These are phyloP conservation scores for Salix arbutifolia DNA, from an alignment of 345 rosid species.

Conservation along the genomic window DNA sequence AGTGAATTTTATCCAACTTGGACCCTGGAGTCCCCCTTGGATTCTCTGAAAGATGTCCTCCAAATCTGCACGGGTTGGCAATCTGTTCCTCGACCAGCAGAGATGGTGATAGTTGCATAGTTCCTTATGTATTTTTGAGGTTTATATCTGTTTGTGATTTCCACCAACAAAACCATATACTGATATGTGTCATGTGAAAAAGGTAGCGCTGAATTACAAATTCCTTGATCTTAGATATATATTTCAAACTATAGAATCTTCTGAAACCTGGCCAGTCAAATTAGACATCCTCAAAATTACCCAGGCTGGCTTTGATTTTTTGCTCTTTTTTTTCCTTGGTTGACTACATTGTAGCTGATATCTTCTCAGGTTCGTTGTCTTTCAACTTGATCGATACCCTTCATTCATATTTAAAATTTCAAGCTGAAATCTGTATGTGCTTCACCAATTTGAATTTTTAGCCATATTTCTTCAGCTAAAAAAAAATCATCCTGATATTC, in stretches of 20 bases:
- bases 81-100: slow-evolving; percentile 42
- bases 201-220: not conserved
- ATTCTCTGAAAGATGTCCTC: slow-evolving; percentile 49
- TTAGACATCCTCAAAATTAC: not conserved
- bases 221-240: not conserved
- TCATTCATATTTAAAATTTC: not conserved
- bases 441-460: not conserved
- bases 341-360: not conserved
- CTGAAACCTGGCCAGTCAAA: not conserved
- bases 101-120: slow-evolving; percentile 21
- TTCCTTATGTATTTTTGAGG: not conserved
- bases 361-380: not conserved
- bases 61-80: slow-evolving; percentile 65
- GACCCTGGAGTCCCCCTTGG: slow-evolving; percentile 46
- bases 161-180: too few relatives aligned
- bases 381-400: not conserved
- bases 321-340: not conserved
- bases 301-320: not conserved
- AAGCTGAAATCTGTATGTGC: not conserved
- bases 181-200: too few relatives aligned
- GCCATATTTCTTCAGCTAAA: not conserved
- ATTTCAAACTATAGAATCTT: not conserved
- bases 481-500: not conserved
- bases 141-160: too few relatives aligned
- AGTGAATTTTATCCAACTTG: slow-evolving; percentile 51